Conservation (phyloP, 495 filamentous ascomycete species). For the Achaetomiella virescens region DNA sequence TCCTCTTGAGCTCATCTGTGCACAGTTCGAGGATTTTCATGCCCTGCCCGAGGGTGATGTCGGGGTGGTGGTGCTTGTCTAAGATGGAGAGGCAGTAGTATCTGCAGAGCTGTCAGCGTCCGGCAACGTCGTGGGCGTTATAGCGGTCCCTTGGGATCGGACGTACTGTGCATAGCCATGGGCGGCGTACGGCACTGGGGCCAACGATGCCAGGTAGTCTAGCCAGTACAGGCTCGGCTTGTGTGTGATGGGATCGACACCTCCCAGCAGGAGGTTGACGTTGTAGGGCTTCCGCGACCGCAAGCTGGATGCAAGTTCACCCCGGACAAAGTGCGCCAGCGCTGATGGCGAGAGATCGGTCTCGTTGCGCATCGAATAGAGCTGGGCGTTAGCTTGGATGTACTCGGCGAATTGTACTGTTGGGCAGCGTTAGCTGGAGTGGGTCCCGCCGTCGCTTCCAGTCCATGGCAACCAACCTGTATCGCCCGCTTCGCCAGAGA, state of each 20-base stretch:
- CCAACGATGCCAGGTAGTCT: conserved; percentile 88
- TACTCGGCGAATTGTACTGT: conserved; percentile 98
- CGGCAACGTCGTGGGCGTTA: neutral
- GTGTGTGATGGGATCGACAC: conserved; percentile 79
- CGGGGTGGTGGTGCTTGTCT: conserved; percentile 95
- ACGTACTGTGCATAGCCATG: conserved; percentile 96
- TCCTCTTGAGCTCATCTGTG: conserved; percentile 90
- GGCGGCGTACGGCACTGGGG: conserved; percentile 85
- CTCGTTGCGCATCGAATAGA: conserved; percentile 97
- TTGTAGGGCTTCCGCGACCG: conserved; percentile 89
- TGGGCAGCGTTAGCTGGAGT: conserved; percentile 25
- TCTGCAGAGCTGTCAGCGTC: conserved; percentile 23
- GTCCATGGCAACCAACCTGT: conserved; percentile 55
- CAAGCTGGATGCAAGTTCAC: conserved; percentile 82
- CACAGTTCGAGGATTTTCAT: conserved; percentile 88
- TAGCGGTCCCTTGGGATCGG: neutral
- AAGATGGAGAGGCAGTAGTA: conserved; percentile 95
- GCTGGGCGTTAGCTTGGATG: conserved; percentile 95
- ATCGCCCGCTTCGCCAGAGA: conserved; percentile 91
- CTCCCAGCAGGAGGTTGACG: conserved; percentile 91
- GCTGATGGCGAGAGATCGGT: conserved; percentile 83
- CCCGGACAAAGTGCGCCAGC: conserved; percentile 84
- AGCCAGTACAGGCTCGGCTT: conserved; percentile 93
- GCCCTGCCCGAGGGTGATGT: conserved; percentile 81
- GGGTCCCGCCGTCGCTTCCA: neutral